Conservation (phyloP, 148 eudicot species). For the Chenopodium berlandieri region DNA sequence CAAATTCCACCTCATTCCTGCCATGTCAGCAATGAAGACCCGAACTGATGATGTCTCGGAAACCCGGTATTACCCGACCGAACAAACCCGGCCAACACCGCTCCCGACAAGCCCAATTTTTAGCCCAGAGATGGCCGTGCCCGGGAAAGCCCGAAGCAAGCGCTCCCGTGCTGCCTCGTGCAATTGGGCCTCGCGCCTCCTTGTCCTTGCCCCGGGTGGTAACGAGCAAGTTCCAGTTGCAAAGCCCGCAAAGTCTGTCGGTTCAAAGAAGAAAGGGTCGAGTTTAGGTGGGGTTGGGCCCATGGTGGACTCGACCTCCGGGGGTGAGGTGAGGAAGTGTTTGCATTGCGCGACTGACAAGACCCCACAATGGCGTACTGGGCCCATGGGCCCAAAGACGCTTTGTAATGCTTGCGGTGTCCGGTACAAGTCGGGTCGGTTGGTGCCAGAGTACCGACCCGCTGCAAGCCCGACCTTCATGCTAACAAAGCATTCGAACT, state of each 20-base stretch:
- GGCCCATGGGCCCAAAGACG: constrained; percentile 89
- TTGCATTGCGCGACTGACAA: constrained; percentile 77
- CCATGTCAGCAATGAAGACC: constrained; percentile 40
- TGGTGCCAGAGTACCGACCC: constrained; percentile 89
- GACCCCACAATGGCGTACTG: constrained; percentile 98
- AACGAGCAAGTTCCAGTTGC: constrained; percentile 13
- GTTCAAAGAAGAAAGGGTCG: constrained; percentile 31
- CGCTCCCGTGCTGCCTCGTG: constrained; percentile 78
- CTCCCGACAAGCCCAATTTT: constrained; percentile 31
- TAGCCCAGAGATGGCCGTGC: constrained; percentile 56
- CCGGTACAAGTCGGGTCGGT: constrained; percentile 74
- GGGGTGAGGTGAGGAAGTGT: constrained; percentile 59
- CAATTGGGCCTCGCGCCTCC: constrained; percentile 79
- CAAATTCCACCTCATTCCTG: constrained; percentile 62
- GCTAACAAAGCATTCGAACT: constrained; percentile 76
- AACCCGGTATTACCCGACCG: constrained; percentile 29
- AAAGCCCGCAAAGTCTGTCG: constrained; percentile 36
- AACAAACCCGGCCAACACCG: constrained; percentile 2
- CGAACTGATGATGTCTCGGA: constrained; percentile 32
- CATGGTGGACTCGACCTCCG: not conserved
- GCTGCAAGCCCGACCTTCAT: constrained; percentile 86
- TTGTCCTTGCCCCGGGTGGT: constrained; percentile 27
- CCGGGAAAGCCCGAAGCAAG: constrained; percentile 92
- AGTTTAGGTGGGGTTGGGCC: constrained; percentile 7
- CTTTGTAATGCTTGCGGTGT: constrained; percentile 96